Evolutionary conservation across 768 basidiomycete species (phyloP).

Genomic region (Cantharellus cinnabarinus): DNA sequence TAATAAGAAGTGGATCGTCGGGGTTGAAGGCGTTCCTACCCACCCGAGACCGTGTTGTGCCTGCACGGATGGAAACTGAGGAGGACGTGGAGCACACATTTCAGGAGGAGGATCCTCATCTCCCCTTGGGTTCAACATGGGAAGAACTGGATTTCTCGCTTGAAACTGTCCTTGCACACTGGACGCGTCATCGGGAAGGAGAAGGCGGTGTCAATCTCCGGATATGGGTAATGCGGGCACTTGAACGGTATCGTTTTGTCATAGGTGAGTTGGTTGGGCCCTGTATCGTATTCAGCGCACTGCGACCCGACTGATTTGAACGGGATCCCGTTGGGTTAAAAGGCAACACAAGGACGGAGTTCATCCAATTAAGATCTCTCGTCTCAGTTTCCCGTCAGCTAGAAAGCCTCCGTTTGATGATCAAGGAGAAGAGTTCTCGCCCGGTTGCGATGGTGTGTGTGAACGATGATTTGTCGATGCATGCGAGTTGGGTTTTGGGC

Average conservation of each 20-base stretch:
- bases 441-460: neutral
- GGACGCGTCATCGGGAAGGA: neutral
- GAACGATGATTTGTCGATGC: neutral
- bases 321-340: neutral
- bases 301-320: neutral
- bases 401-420: neutral
- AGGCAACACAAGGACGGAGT: neutral
- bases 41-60: neutral
- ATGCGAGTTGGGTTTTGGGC: no score
- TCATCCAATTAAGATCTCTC: neutral
- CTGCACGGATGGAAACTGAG: neutral
- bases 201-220: neutral
- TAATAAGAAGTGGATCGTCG: constrained; percentile 8
- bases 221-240: constrained; percentile 3
- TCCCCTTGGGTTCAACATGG: constrained; percentile 9
- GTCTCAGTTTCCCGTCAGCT: neutral
- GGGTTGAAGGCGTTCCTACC: constrained; percentile 15
- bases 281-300: neutral
- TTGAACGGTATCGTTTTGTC: constrained; percentile 8
- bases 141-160: constrained; percentile 9
- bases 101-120: neutral
- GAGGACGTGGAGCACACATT: neutral
- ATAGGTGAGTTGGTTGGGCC: constrained; percentile 3
- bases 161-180: constrained; percentile 1
- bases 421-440: neutral